A percentile compares a stretch with the other conserved stretches of the same genome.
These are phyloP conservation scores for Vaccinium darrowii DNA, from an alignment of 148 eudicot genomes.

Conservation along the genomic window DNA sequence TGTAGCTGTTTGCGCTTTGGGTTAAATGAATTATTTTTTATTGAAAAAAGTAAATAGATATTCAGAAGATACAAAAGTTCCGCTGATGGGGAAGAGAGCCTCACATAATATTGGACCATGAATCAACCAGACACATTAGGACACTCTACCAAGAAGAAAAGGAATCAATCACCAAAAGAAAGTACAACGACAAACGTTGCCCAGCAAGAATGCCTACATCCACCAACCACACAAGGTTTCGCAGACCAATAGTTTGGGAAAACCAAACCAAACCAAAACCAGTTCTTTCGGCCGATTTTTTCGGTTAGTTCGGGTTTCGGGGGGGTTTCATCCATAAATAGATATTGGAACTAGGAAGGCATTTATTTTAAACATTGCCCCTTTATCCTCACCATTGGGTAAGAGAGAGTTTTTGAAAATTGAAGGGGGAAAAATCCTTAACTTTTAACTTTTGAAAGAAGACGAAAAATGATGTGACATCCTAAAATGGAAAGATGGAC, in stretches of 20 bases:
- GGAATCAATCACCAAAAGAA: not conserved
- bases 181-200: not conserved
- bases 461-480: not conserved
- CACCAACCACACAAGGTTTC: not conserved
- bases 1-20: too few species aligned
- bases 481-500: not conserved
- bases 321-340: too few species aligned
- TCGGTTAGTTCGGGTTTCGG: too few species aligned
- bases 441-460: not conserved
- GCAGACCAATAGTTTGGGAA: not conserved
- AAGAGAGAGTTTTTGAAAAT: not conserved
- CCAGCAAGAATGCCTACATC: not conserved
- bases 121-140: not conserved
- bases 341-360: too few species aligned
- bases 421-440: not conserved
- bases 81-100: not conserved
- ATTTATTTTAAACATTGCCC: not conserved
- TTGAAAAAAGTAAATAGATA: not conserved
- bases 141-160: not conserved
- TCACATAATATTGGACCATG: not conserved
- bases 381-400: not conserved
- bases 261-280: too few species aligned
- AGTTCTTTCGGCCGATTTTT: too few species aligned
- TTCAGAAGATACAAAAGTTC: not conserved
- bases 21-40: not conserved